Evolutionary conservation across 1,284 basidiomycete genomes (phyloP).

Genomic region (Tremellales sp.): DNA sequence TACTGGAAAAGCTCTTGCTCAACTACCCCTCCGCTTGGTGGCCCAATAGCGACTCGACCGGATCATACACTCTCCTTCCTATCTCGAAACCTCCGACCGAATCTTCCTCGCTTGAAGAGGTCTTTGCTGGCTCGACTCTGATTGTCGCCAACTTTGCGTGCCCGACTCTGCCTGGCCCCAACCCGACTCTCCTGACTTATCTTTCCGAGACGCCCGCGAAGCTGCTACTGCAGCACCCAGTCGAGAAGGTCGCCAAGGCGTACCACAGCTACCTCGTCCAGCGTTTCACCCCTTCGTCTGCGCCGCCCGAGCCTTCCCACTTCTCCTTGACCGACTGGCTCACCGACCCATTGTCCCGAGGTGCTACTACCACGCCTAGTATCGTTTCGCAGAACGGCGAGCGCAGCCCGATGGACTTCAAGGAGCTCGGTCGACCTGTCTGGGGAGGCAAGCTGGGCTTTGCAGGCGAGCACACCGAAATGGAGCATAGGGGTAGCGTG

Average conservation of each 20-base stretch:
- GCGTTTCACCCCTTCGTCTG: constrained; percentile 21
- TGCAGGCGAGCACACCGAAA: constrained; percentile 55
- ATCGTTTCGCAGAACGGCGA: constrained; percentile 42
- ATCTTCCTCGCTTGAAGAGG: constrained; percentile 22
- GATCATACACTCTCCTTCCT: constrained; percentile 49
- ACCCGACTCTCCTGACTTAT: constrained; percentile 49
- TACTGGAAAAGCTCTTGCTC: constrained; percentile 52
- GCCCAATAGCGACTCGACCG: constrained; percentile 40
- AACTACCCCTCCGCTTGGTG: constrained; percentile 52
- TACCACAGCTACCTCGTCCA: constrained; percentile 46
- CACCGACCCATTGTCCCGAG: constrained; percentile 49
- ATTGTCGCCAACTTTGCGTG: constrained; percentile 45
- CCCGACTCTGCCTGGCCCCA: constrained; percentile 29
- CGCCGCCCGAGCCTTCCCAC: constrained; percentile 16
- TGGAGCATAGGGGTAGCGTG: constrained; percentile 51
- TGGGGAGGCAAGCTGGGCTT: constrained; percentile 52
- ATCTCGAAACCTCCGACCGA: constrained; percentile 11
- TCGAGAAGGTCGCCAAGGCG: constrained; percentile 35
- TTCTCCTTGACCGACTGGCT: constrained; percentile 49
- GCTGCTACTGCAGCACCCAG: constrained; percentile 23
- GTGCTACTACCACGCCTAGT: constrained; percentile 53
- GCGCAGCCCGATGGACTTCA: constrained; percentile 51
- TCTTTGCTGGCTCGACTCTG: constrained; percentile 43
- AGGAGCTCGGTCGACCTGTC: constrained; percentile 47
- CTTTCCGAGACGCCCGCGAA: constrained; percentile 46